Conservation (phyloP, 2,329 filamentous ascomycete genomes). For the Verticillium alfalfae region DNA sequence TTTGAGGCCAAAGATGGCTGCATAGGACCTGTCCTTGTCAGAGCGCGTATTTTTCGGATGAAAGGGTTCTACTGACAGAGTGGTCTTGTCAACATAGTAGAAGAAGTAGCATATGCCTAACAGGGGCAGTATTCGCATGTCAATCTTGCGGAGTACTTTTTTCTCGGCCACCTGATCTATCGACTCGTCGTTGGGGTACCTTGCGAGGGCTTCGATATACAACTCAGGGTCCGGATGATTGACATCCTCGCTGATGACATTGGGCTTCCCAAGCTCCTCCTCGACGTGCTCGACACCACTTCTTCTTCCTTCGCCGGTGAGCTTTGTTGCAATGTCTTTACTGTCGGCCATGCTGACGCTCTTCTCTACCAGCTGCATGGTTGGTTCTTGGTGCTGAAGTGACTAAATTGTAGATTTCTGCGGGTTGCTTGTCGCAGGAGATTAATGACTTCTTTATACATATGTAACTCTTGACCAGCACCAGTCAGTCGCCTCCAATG, state of each 20-base stretch:
- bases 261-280: conserved; percentile 9
- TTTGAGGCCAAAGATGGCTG: conserved; percentile 59
- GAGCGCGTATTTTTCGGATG: background rate
- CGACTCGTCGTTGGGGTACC: conserved; percentile 28
- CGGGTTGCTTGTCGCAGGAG: background rate
- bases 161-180: conserved; percentile 27
- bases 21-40: conserved; percentile 33
- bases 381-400: background rate
- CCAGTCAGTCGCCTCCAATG: background rate
- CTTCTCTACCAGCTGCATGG: background rate
- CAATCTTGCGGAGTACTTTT: conserved; percentile 27
- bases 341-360: conserved; percentile 1
- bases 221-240: conserved; percentile 19
- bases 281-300: conserved; percentile 13
- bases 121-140: conserved; percentile 28
- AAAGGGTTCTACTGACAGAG: conserved; percentile 14
- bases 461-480: background rate
- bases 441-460: background rate
- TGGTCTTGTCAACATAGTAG: conserved; percentile 25
- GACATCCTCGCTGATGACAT: conserved; percentile 7
- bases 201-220: conserved; percentile 26
- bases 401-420: background rate
- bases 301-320: background rate
- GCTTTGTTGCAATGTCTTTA: background rate
- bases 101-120: conserved; percentile 35